phyloP scores from a whole-genome alignment of 83 land plant species.

The Picea mariana region DNA sequence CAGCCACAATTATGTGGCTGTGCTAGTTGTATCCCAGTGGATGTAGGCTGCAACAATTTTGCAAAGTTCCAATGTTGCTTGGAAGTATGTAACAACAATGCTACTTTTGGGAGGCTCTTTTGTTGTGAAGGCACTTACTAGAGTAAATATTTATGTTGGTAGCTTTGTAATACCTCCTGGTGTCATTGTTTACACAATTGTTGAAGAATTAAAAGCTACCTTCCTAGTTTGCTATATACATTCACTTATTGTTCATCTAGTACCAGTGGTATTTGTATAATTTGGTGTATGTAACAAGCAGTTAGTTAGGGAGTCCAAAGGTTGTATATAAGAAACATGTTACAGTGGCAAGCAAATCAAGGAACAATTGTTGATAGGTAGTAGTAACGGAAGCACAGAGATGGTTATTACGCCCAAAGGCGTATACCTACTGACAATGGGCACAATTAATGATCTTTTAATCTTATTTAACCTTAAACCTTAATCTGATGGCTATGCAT shows the following conservation, averaged over 20 bases:
- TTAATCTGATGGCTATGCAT: no score
- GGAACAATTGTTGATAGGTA: constrained; percentile 11
- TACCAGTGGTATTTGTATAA: constrained; percentile 84
- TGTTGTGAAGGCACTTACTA: constrained; percentile 92
- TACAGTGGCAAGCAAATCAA: constrained; percentile 58
- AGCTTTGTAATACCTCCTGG: constrained; percentile 97
- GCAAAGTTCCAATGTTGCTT: constrained; percentile 97
- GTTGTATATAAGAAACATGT: constrained; percentile 13
- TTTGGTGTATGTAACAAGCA: constrained; percentile 81
- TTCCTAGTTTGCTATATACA: constrained; percentile 95
- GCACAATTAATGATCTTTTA: no score
- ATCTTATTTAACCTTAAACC: no score
- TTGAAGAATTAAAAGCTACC: constrained; percentile 95
- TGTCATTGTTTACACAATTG: constrained; percentile 89
- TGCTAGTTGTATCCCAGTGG: constrained; percentile 69
- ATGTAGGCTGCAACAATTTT: constrained; percentile 98
- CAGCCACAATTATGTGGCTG: no score
- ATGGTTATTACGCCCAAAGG: no score
- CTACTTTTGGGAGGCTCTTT: constrained; percentile 95
- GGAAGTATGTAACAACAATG: constrained; percentile 98
- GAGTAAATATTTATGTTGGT: constrained; percentile 89
- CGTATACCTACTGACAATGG: no score
- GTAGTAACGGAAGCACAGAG: no score
- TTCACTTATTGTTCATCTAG: constrained; percentile 91
- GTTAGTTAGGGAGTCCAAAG: constrained; percentile 86